Evolutionary conservation across 2,329 filamentous ascomycete species (phyloP).

Genomic region (Tolypocladium album): DNA sequence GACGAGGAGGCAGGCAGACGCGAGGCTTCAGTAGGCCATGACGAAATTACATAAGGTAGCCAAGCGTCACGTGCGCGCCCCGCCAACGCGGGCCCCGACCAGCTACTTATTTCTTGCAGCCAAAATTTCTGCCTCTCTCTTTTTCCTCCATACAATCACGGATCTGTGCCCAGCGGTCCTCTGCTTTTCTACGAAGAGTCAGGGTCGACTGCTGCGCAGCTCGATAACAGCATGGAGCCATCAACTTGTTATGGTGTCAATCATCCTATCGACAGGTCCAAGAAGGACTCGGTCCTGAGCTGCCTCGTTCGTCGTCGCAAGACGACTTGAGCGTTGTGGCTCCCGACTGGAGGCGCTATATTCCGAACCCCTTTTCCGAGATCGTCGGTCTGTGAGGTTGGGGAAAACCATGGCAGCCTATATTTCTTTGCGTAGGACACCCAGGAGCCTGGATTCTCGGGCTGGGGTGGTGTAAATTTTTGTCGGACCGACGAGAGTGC

Average conservation of each 20-base stretch:
- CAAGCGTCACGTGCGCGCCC: not conserved
- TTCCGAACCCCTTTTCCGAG: conserved; percentile 84
- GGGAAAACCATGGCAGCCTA: conserved; percentile 80
- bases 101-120: not conserved
- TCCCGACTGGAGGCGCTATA: conserved; percentile 59
- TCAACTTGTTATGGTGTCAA: conserved; percentile 64
- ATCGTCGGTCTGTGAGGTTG: conserved; percentile 83
- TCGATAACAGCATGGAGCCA: conserved; percentile 80
- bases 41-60: not conserved
- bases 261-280: conserved; percentile 92
- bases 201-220: conserved; percentile 74
- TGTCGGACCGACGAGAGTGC: not conserved
- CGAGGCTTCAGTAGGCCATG: not conserved
- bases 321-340: conserved; percentile 53
- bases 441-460: not conserved
- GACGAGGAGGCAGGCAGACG: not conserved
- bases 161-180: conserved; percentile 83
- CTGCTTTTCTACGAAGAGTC: conserved; percentile 33
- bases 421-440: conserved; percentile 29
- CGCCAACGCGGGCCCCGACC: not conserved
- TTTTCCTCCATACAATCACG: conserved; percentile 36
- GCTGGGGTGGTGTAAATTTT: not conserved
- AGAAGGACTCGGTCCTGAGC: conserved; percentile 58
- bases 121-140: conserved; percentile 15
- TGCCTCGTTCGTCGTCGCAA: conserved; percentile 57